Conservation (phyloP, 768 basidiomycete species). For the Phylloporus rhodoxanthus region DNA sequence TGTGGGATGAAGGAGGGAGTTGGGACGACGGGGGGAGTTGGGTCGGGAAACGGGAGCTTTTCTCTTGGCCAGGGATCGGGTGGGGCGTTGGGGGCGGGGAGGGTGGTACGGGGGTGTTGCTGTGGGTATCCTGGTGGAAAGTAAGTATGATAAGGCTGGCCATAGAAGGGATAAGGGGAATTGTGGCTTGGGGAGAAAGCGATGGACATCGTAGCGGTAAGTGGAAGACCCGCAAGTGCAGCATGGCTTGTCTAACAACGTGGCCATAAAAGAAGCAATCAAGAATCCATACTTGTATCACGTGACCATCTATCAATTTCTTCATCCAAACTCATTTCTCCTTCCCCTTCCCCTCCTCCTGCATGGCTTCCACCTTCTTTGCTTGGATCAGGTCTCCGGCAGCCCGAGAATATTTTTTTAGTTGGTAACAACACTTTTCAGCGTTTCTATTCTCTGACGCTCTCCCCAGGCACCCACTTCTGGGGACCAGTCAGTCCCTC, state of each 20-base stretch:
- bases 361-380: conserved; percentile 81
- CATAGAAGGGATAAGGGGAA: conserved; percentile 41
- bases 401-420: conserved; percentile 91
- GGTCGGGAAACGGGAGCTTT: conserved; percentile 30
- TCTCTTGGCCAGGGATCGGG: conserved; percentile 32
- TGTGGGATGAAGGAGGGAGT: conserved; percentile 21
- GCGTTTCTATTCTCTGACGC: conserved; percentile 12
- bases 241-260: conserved; percentile 15
- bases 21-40: conserved; percentile 17
- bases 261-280: background rate
- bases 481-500: conserved; percentile 83
- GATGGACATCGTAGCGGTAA: conserved; percentile 24
- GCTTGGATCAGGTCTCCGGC: conserved; percentile 90
- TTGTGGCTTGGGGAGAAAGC: conserved; percentile 36
- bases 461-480: conserved; percentile 80
- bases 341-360: background rate
- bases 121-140: conserved; percentile 28
- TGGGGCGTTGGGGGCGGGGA: conserved; percentile 15
- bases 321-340: background rate
- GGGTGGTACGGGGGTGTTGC: conserved; percentile 18
- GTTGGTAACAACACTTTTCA: conserved; percentile 39
- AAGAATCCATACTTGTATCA: conserved; percentile 3
- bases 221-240: conserved; percentile 3
- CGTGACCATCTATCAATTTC: conserved; percentile 7
- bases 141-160: conserved; percentile 38